Conservation (phyloP, 441 rosid species). For the Bruguiera hainesii region DNA sequence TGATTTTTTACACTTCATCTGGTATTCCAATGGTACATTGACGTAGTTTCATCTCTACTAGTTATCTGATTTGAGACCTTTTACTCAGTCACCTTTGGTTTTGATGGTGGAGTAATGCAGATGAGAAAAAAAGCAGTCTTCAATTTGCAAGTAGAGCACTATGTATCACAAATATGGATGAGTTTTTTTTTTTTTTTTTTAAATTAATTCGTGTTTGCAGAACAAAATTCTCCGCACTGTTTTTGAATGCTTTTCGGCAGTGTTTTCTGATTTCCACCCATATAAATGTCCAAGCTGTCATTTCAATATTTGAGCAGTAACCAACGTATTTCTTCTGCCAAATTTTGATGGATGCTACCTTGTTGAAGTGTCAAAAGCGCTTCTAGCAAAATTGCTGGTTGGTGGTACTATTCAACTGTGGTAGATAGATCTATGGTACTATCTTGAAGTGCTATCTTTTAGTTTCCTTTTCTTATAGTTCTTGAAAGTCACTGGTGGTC, state of each 20-base stretch:
- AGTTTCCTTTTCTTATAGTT: slow-evolving; percentile 1
- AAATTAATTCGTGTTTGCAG: slow-evolving; percentile 18
- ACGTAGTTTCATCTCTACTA: too few species aligned
- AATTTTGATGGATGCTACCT: slow-evolving; percentile 93
- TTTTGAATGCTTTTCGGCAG: not conserved
- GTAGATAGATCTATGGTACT: not conserved
- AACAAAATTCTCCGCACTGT: not conserved
- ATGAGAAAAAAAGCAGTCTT: slow-evolving; percentile 96
- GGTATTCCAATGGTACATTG: not conserved
- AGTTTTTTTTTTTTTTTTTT: too few species aligned
- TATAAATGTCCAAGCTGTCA: not conserved
- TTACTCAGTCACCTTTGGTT: slow-evolving; percentile 12
- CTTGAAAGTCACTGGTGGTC: not conserved
- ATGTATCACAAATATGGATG: too few species aligned
- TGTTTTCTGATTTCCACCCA: not conserved
- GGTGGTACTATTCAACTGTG: not conserved
- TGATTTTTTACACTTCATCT: too few species aligned
- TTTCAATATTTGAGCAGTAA: slow-evolving; percentile 9
- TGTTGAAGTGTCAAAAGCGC: slow-evolving; percentile 94
- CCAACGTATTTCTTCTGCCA: slow-evolving; percentile 26
- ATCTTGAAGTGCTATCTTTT: not conserved
- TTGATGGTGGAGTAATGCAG: slow-evolving; percentile 70
- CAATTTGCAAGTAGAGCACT: slow-evolving; percentile 88
- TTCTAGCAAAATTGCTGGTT: slow-evolving; percentile 84
- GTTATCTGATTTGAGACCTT: not conserved